phyloP scores from a whole-genome alignment of 768 basidiomycete genomes.

The Boletus sp. region DNA sequence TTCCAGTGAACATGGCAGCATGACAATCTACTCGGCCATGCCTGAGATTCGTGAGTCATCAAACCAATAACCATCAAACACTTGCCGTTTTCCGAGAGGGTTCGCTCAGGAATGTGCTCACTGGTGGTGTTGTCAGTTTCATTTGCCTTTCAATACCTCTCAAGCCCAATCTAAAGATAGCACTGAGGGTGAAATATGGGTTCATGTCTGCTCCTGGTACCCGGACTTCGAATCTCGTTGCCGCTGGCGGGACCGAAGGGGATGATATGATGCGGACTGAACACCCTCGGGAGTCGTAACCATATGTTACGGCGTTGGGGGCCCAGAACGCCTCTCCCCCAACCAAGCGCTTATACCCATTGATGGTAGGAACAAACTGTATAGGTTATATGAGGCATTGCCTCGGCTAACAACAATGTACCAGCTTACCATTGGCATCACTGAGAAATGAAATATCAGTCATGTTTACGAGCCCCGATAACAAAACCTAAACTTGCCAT shows the following conservation, averaged over 20 bases:
- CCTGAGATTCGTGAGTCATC: background rate
- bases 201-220: conserved; percentile 98
- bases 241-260: conserved; percentile 74
- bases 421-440: conserved; percentile 75
- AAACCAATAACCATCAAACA: conserved; percentile 29
- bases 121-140: conserved; percentile 64
- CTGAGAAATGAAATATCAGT: conserved; percentile 33
- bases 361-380: conserved; percentile 85
- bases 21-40: conserved; percentile 48
- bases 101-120: conserved; percentile 34
- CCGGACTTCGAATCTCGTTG: conserved; percentile 90
- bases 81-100: conserved; percentile 59
- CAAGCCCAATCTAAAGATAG: conserved; percentile 84
- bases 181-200: conserved; percentile 83
- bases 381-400: background rate
- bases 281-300: conserved; percentile 92
- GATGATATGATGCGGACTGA: conserved; percentile 91
- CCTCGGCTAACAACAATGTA: background rate
- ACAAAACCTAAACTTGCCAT: conserved; percentile 50
- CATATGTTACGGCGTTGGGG: conserved; percentile 89
- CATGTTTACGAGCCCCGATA: background rate
- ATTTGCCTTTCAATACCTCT: conserved; percentile 83
- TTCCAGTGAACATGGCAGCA: conserved; percentile 78
- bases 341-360: conserved; percentile 95
- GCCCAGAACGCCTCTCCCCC: conserved; percentile 95